Percentiles rank a stretch among this genome's conserved stretches.
phyloP scores from a whole-genome alignment of 1,284 basidiomycete species.

The Wolfiporia cocos region DNA sequence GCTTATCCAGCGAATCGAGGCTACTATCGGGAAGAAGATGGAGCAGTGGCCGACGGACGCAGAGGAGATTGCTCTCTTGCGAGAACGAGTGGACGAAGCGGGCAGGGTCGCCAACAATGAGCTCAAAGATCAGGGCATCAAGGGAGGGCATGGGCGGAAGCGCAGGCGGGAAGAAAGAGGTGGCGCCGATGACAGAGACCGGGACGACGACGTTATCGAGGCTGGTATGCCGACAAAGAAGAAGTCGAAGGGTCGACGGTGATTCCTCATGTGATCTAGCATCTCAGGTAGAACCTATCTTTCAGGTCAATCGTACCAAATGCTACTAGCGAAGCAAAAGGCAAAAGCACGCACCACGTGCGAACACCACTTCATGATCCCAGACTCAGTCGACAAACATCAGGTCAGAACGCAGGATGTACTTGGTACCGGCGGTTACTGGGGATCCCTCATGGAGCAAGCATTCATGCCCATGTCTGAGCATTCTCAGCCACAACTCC shows the following conservation, averaged over 20 bases:
- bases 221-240: slow-evolving; percentile 65
- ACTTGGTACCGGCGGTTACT: slow-evolving; percentile 66
- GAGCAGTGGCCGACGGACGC: slow-evolving; percentile 87
- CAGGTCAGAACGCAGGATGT: slow-evolving; percentile 71
- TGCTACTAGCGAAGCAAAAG: too few species aligned
- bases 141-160: slow-evolving; percentile 48
- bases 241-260: slow-evolving; percentile 24
- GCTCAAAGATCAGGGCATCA: slow-evolving; percentile 58
- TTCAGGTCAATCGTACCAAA: too few species aligned
- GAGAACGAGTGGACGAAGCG: slow-evolving; percentile 90
- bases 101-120: slow-evolving; percentile 80
- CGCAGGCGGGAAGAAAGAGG: slow-evolving; percentile 43
- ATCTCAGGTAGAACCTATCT: too few species aligned
- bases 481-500: slow-evolving; percentile 1
- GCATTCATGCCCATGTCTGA: slow-evolving; percentile 71
- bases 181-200: slow-evolving; percentile 67
- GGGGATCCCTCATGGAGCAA: slow-evolving; percentile 73
- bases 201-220: slow-evolving; percentile 84
- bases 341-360: too few species aligned
- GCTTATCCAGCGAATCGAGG: slow-evolving; percentile 90
- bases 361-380: too few species aligned
- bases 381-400: slow-evolving; percentile 50
- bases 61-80: slow-evolving; percentile 85
- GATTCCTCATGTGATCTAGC: not conserved
- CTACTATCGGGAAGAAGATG: slow-evolving; percentile 91